Evolutionary conservation across 305 asterid species (phyloP), one percentile per base, ranked within the genome.

Genomic region (Fraxinus albicans): DNA sequence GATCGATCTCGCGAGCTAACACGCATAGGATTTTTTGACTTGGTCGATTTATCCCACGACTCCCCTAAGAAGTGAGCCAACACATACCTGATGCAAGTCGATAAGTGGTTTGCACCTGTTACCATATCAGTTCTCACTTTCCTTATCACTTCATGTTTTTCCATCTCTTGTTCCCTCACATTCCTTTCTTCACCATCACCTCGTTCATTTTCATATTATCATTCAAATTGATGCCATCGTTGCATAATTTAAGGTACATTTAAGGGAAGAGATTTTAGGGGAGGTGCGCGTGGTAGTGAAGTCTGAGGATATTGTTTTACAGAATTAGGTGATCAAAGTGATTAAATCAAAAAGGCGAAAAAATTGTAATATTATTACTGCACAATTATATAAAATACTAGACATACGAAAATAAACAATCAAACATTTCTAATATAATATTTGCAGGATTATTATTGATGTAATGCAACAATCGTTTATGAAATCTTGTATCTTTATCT

Each of bases 381-480:
- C 19, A 12, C 15, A 10, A 19, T 21, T n/a, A 58, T n/a, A 19
- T 21, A 19, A 58, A 58, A 2, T n/a, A 58, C 25, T 58, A 5
- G 69, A 58, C 3, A 19, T 19, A 19, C 69, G 25, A 60, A 21
- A 60, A 19, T 1, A 7, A 60, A 6, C 33, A 60, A 21, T 27
- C 17, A 23, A 25, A 10, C 8, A 27, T 3, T 27, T 19, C 6
- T 67, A 10, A 29, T 9, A 4, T 2, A 67, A 27, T 67, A 9
- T 67, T 65, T 25, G 6, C 10, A 63, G 15, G 36, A 67, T 3
- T 25, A 10, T 27, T 67, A 12, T 27, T 29, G 17, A 65, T 10
- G 73, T 2, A 67, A 67, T 1, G 17, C 12, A 67, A 25, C 35
- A 67, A 27, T 67, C 84, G 78, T 82, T 84, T 79, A 81, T 88